These are phyloP conservation scores for Apophysomyces trapeziformis DNA, from an alignment of 371 early-diverging fungal species.

Conservation along the genomic window DNA sequence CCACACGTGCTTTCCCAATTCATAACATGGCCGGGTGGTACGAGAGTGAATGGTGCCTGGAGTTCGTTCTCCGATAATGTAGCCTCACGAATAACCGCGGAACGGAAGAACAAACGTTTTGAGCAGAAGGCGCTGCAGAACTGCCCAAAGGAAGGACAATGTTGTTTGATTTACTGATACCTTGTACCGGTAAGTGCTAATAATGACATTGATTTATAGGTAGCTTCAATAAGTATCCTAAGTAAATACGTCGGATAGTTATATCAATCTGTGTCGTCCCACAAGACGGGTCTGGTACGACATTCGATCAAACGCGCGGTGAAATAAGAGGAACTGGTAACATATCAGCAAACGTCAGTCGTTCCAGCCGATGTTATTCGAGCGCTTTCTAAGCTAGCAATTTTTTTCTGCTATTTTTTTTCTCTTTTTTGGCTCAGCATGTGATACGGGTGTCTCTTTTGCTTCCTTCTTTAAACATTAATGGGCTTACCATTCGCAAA, in stretches of 20 bases:
- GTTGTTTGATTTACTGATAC: too few relatives aligned
- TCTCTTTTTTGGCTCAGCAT: not conserved
- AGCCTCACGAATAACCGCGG: not conserved
- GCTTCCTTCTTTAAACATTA: not conserved
- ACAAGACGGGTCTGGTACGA: conserved; percentile 3
- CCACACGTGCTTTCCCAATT: conserved; percentile 1
- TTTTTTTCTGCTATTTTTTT: not conserved
- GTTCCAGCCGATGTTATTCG: not conserved
- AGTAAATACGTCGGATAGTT: not conserved
- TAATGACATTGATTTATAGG: too few relatives aligned
- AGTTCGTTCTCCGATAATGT: not conserved
- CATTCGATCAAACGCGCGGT: conserved; percentile 1
- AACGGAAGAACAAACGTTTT: too few relatives aligned
- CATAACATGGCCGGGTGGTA: not conserved
- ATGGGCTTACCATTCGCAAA: conserved; percentile 2
- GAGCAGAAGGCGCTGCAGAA: too few relatives aligned
- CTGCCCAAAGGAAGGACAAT: too few relatives aligned
- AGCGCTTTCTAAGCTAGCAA: not conserved
- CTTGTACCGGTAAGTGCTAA: too few relatives aligned
- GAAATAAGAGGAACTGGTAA: not conserved
- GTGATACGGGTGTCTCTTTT: not conserved
- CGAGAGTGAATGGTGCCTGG: not conserved
- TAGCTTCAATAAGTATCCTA: too few relatives aligned
- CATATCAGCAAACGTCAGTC: not conserved
- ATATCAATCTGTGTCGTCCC: not conserved